These are phyloP conservation scores for Excoecaria cochinchinensis DNA, from an alignment of 345 rosid genomes.

Conservation along the genomic window DNA sequence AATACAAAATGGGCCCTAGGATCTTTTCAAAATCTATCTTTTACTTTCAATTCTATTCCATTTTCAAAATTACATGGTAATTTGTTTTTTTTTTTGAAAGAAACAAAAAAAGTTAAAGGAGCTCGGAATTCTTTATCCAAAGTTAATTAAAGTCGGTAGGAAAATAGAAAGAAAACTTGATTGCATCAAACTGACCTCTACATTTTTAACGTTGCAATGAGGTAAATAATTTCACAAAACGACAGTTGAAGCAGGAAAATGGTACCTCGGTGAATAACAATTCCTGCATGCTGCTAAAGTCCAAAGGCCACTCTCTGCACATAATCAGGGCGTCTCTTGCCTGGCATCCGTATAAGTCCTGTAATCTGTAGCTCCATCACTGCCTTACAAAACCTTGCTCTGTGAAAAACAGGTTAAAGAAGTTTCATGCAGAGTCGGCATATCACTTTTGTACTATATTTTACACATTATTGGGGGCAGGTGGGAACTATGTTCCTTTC, in stretches of 20 bases:
- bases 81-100: too few relatives aligned
- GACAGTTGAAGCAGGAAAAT: neutral
- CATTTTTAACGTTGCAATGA: neutral
- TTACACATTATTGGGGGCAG: neutral
- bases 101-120: too few relatives aligned
- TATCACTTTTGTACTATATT: too few relatives aligned
- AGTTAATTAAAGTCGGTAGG: neutral
- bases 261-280: neutral
- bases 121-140: neutral
- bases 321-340: conserved; percentile 79
- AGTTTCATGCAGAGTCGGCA: conserved; percentile 7
- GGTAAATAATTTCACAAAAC: neutral
- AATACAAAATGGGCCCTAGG: too few relatives aligned
- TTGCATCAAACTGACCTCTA: too few relatives aligned
- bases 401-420: conserved; percentile 49
- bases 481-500: neutral
- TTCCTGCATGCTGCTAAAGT: conserved; percentile 20
- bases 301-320: conserved; percentile 91
- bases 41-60: too few relatives aligned
- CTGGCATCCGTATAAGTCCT: conserved; percentile 87
- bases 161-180: neutral
- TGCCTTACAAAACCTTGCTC: conserved; percentile 86
- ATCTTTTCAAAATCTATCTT: neutral
- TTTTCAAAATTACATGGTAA: too few relatives aligned
- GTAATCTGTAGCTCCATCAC: conserved; percentile 84